Conservation (phyloP, 352 stramenopile genomes). For the Pythium brachiatum region DNA sequence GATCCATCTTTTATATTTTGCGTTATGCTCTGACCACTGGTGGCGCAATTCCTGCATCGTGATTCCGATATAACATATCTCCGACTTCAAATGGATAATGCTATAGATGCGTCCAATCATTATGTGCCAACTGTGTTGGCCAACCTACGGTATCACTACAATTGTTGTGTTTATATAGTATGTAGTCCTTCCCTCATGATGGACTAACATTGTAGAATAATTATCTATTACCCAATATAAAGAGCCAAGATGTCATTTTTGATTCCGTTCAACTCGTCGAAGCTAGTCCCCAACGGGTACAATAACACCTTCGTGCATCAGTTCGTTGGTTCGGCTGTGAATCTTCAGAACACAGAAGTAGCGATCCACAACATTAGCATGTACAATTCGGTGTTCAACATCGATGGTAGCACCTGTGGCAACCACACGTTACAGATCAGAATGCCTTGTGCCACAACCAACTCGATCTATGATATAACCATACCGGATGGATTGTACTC, state of each 20-base stretch:
- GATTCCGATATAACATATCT: no score
- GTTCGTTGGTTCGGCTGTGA: slow-evolving; percentile 11
- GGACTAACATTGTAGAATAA: no score
- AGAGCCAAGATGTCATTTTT: not conserved
- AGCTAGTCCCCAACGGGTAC: slow-evolving; percentile 22
- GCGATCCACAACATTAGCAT: slow-evolving; percentile 22
- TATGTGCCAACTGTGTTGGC: no score
- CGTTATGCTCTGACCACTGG: no score
- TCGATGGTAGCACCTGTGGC: slow-evolving; percentile 16
- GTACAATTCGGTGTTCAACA: slow-evolving; percentile 27
- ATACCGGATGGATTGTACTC: slow-evolving; percentile 22
- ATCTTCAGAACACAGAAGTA: slow-evolving; percentile 19
- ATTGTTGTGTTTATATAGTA: no score
- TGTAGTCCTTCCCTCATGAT: no score
- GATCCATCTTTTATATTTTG: no score
- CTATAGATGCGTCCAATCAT: no score
- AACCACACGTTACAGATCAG: slow-evolving; percentile 25
- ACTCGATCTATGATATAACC: slow-evolving; percentile 14
- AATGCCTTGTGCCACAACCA: slow-evolving; percentile 22
- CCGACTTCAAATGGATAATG: no score
- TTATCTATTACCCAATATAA: no score
- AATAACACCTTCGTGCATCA: slow-evolving; percentile 17
- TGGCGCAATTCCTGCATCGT: no score
- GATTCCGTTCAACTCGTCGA: not conserved
- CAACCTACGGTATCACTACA: no score